These are phyloP conservation scores for Tausonia pullulans DNA, from an alignment of 1,284 basidiomycete species.

Conservation along the genomic window DNA sequence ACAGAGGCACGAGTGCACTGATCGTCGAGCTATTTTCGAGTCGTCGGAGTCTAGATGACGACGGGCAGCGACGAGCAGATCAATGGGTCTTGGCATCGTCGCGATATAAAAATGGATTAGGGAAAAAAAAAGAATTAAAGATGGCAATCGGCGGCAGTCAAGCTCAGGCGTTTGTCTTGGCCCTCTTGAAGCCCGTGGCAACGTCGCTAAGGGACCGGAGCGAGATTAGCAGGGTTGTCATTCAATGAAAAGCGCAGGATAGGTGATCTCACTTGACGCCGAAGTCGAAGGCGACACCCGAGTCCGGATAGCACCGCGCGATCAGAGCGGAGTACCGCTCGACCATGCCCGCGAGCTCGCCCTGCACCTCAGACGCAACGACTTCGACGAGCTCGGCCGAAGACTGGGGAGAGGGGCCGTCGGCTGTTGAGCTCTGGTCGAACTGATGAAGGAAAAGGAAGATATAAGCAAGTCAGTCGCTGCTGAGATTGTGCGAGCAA, in stretches of 20 bases:
- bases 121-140: no score
- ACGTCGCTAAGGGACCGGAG: conserved; percentile 1
- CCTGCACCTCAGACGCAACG: conserved; percentile 6
- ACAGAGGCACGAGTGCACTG: no score
- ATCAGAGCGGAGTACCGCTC: conserved; percentile 3
- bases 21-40: no score
- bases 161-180: conserved; percentile 1
- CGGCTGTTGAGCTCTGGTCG: background rate
- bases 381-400: conserved; percentile 7
- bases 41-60: no score
- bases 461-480: background rate
- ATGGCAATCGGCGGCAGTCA: no score
- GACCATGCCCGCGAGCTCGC: background rate
- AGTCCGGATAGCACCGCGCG: conserved; percentile 6
- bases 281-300: conserved; percentile 4
- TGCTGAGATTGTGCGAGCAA: no score
- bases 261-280: background rate
- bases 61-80: no score
- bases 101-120: no score
- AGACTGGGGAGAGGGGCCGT: background rate
- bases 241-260: background rate
- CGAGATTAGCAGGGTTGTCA: background rate
- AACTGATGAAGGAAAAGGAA: background rate
- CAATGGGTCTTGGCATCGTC: no score
- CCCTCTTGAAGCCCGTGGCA: conserved; percentile 5